Conservation (phyloP, 2,329 filamentous ascomycete genomes). For the Neurospora sp. region DNA sequence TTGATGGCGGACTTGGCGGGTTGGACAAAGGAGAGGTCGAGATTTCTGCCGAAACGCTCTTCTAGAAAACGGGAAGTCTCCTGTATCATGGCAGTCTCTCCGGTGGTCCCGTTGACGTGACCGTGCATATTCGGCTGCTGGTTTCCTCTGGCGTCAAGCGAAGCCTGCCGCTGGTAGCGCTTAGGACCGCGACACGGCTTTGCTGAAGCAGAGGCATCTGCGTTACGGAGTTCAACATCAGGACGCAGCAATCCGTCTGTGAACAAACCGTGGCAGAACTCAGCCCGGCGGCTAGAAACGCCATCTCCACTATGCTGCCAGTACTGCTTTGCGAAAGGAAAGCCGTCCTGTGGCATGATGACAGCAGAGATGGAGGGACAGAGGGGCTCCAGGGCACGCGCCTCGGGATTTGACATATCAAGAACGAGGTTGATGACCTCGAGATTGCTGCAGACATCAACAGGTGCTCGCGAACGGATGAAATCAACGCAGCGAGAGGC, state of each 20-base stretch:
- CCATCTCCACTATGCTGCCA: constrained; percentile 97
- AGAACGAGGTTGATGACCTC: constrained; percentile 55
- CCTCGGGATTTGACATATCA: constrained; percentile 41
- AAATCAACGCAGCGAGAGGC: constrained; percentile 71
- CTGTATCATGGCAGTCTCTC: constrained; percentile 30
- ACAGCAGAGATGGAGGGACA: constrained; percentile 58
- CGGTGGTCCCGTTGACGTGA: constrained; percentile 12
- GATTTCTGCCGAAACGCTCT: constrained; percentile 85
- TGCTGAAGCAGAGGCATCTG: constrained; percentile 19
- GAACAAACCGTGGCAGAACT: constrained; percentile 74
- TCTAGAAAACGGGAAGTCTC: constrained; percentile 81
- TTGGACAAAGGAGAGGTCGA: constrained; percentile 68
- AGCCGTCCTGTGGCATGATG: constrained; percentile 58
- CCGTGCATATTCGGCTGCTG: background rate
- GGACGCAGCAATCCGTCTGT: constrained; percentile 51
- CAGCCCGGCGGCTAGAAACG: constrained; percentile 79
- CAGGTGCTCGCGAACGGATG: constrained; percentile 49
- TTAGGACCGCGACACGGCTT: constrained; percentile 60
- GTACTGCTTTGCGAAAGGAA: constrained; percentile 75
- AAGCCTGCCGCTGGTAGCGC: constrained; percentile 60
- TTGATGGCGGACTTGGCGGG: constrained; percentile 80
- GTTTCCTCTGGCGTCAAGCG: constrained; percentile 25
- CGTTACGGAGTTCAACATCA: constrained; percentile 18
- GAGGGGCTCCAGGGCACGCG: constrained; percentile 43
- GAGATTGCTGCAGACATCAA: constrained; percentile 38